Conservation (phyloP, 495 filamentous ascomycete genomes). For the Cladorrhinum samala region DNA sequence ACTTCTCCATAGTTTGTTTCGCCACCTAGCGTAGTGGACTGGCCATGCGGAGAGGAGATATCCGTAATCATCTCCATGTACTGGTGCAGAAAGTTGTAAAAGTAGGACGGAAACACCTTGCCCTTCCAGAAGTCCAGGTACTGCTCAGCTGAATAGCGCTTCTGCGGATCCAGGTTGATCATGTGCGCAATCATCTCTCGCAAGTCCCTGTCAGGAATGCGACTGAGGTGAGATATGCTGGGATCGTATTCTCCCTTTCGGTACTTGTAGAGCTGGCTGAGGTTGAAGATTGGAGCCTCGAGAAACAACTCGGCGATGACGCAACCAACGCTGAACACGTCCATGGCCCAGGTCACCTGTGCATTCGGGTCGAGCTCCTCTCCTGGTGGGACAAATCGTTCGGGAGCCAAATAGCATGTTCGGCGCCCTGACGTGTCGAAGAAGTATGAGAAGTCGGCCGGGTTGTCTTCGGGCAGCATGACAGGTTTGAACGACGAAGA, state of each 20-base stretch:
- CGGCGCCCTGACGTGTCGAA: constrained; percentile 89
- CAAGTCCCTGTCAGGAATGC: constrained; percentile 82
- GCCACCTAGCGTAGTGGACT: constrained; percentile 54
- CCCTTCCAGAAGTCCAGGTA: constrained; percentile 87
- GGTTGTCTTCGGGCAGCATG: constrained; percentile 92
- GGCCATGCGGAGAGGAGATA: constrained; percentile 61
- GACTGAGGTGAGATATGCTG: constrained; percentile 65
- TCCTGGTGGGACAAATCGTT: constrained; percentile 72
- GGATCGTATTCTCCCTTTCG: constrained; percentile 90
- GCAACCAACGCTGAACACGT: constrained; percentile 95
- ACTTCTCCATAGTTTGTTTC: constrained; percentile 68
- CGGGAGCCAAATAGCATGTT: constrained; percentile 95
- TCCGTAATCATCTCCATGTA: constrained; percentile 97
- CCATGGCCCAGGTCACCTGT: constrained; percentile 82
- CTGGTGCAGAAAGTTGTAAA: constrained; percentile 93
- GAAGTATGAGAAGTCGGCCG: constrained; percentile 94
- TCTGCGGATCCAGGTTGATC: constrained; percentile 89
- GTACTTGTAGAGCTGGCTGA: constrained; percentile 93
- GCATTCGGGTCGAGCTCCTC: constrained; percentile 55
- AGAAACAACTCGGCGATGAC: constrained; percentile 96
- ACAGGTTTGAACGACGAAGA: constrained; percentile 93
- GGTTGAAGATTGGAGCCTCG: constrained; percentile 87
- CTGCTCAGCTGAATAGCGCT: constrained; percentile 87
- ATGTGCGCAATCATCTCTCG: constrained; percentile 86
- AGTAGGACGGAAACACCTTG: constrained; percentile 92